Conservation (phyloP, 257 asterid species). For the Nicotiana otophora region DNA sequence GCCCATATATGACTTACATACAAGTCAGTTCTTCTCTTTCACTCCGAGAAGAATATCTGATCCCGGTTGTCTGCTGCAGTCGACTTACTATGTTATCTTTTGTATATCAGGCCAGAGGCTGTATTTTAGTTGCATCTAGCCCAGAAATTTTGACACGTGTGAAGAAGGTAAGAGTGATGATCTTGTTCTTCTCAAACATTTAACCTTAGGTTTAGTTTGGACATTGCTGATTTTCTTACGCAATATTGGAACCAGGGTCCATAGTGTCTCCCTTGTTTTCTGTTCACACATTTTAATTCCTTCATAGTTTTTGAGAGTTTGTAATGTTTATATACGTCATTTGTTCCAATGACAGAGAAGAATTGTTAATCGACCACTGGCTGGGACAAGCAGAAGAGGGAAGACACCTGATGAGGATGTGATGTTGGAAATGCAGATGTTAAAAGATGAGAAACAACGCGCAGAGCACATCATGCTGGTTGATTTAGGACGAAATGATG, state of each 20-base stretch:
- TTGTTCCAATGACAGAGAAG: conserved; percentile 44
- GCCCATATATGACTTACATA: conserved; percentile 84
- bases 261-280: not conserved
- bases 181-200: conserved; percentile 6
- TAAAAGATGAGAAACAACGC: conserved; percentile 68
- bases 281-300: not conserved
- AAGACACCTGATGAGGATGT: conserved; percentile 55
- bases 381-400: conserved; percentile 83
- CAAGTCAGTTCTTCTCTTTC: conserved; percentile 44
- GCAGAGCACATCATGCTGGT: conserved; percentile 88
- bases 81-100: not conserved
- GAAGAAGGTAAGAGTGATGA: conserved; percentile 47
- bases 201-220: not conserved
- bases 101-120: conserved; percentile 64
- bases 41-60: not conserved
- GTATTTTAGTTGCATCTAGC: conserved; percentile 87
- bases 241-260: not conserved
- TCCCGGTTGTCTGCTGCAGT: not conserved
- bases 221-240: not conserved
- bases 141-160: conserved; percentile 76
- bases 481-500: conserved; percentile 84
- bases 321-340: not conserved
- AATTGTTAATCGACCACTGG: conserved; percentile 72
- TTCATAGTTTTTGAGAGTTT: not conserved
- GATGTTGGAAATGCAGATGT: conserved; percentile 50